Evolutionary conservation across 2,329 filamentous ascomycete genomes (phyloP), one percentile per base, ranked within the genome.

Genomic region (Pseudophaeomoniella oleicola): DNA sequence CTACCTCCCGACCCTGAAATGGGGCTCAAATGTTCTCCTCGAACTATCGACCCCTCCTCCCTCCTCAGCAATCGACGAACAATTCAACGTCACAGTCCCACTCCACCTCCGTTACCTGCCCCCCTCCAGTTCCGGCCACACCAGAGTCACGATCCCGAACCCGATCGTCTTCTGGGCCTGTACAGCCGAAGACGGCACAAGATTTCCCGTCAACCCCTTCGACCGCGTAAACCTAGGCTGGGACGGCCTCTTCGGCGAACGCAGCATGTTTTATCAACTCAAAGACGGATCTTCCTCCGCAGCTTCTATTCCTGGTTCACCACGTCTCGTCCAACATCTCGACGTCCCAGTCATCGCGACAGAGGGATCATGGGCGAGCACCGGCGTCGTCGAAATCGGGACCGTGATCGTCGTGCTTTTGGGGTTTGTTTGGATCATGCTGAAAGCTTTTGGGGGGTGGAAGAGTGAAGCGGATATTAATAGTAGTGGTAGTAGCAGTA

Each of bases 121-220:
- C 4, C 81, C 81, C 0, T 66, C 68, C 0, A 54, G 57, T 31
- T 65, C 65, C 2, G 77, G 77, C 2, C 64, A 72, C 43, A 55
- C 60, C 2, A 46, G 64, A 3, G 56, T 77, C 1, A 60, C 74
- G n/a, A 55, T 90, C 0, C 82, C 88, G 0, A 87, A 81, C 62
- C 88, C 88, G 0, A 71, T 74, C 0, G 71, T 94, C 0, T 94
- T 94, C 63, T 94, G 87, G 87, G 85, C 86, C 1, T 96, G 88
- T 51, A 66, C 71, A 5, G 72, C 78, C 0, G 55, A 63, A 27
- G 57, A 60, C 19, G 47, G 43, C 10, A 68, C 67, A 1, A 79
- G 82, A 48, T 82, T 88, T 57, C 57, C 71, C 0, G 71, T 68
- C 4, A 94, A 81, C 50, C 88, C 88, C 0, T 96, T 96, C 56